These are phyloP conservation scores for Neonectria faginata DNA, from an alignment of 2,329 filamentous ascomycete genomes.

Conservation along the genomic window DNA sequence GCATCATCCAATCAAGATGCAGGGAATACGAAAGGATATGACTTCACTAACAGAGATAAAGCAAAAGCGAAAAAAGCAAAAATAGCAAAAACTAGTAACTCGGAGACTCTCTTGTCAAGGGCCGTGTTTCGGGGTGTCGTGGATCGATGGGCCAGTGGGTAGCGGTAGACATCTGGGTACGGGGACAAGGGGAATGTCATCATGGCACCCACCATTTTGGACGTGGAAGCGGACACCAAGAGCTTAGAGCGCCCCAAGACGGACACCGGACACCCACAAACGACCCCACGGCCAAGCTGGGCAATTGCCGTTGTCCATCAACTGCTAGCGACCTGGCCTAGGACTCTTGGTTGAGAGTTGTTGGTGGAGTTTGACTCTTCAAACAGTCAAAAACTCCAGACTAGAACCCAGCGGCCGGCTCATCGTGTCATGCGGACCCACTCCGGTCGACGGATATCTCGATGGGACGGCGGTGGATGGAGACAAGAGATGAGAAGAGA, in stretches of 20 bases:
- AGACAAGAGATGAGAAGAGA: slow-evolving; percentile 17
- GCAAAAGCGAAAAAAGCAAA: slow-evolving; percentile 17
- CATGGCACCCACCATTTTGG: slow-evolving; percentile 25
- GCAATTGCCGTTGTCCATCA: slow-evolving; percentile 27
- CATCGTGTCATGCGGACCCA: slow-evolving; percentile 26
- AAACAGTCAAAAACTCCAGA: not conserved
- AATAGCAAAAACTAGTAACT: slow-evolving; percentile 13
- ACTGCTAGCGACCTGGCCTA: slow-evolving; percentile 5
- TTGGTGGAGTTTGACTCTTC: not conserved
- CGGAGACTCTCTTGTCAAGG: not conserved
- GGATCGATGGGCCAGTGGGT: slow-evolving; percentile 21
- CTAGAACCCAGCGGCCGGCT: slow-evolving; percentile 18
- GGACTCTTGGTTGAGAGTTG: slow-evolving; percentile 3
- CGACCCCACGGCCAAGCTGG: slow-evolving; percentile 25
- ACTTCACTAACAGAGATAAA: not conserved
- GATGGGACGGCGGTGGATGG: slow-evolving; percentile 7
- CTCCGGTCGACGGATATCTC: slow-evolving; percentile 18
- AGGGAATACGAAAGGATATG: slow-evolving; percentile 21
- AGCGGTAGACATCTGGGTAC: slow-evolving; percentile 24
- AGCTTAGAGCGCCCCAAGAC: slow-evolving; percentile 33
- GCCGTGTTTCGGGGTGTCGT: slow-evolving; percentile 18
- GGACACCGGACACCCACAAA: slow-evolving; percentile 26
- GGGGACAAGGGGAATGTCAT: slow-evolving; percentile 36
- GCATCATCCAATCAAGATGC: slow-evolving; percentile 32
- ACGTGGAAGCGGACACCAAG: slow-evolving; percentile 28